Evolutionary conservation across 108 stramenopile species (phyloP).

Genomic region (Chaetoceros tenuissimus): DNA sequence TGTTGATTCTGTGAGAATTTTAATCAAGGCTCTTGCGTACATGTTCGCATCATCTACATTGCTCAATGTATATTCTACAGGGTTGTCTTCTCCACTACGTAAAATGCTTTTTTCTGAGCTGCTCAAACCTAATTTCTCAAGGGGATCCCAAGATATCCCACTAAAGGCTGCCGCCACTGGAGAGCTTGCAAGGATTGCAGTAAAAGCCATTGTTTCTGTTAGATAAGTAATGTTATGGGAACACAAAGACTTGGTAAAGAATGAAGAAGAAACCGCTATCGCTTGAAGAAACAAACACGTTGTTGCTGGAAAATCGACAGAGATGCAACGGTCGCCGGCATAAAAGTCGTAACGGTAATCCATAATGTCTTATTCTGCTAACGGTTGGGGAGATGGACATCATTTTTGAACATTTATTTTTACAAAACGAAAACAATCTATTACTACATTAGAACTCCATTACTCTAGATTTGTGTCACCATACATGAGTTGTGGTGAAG

Average conservation of each 20-base stretch:
- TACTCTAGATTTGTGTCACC: background rate
- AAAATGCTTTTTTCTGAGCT: conserved; percentile 43
- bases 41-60: conserved; percentile 44
- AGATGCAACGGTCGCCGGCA: too few species aligned
- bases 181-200: conserved; percentile 30
- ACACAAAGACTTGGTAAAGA: too few species aligned
- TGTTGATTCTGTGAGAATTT: conserved; percentile 42
- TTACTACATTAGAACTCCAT: too few species aligned
- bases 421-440: too few species aligned
- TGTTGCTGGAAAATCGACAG: too few species aligned
- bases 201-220: conserved; percentile 8
- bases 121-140: conserved; percentile 63
- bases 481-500: background rate
- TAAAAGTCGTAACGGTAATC: too few species aligned
- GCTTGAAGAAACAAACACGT: too few species aligned
- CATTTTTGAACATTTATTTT: too few species aligned
- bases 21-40: conserved; percentile 50
- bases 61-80: conserved; percentile 58
- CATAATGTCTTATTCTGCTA: too few species aligned
- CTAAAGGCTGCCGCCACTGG: conserved; percentile 47
- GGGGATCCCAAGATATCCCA: conserved; percentile 71
- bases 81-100: conserved; percentile 58
- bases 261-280: too few species aligned
- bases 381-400: too few species aligned
- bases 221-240: too few species aligned